phyloP scores from a whole-genome alignment of 1,139 yeast species.

The Taphrina wiesneri region DNA sequence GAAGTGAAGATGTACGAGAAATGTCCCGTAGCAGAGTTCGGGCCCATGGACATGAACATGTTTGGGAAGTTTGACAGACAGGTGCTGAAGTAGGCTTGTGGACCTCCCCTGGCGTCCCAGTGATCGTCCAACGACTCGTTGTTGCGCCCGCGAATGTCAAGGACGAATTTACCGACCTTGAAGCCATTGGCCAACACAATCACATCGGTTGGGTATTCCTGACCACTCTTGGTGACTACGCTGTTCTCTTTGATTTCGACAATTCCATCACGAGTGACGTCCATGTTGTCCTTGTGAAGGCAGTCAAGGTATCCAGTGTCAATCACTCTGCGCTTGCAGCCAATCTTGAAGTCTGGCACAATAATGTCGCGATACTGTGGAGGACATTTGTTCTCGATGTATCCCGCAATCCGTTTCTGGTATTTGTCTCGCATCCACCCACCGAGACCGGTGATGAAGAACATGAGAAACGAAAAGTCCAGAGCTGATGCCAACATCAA shows the following conservation, averaged over 20 bases:
- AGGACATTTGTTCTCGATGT: slow-evolving; percentile 34
- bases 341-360: slow-evolving; percentile 43
- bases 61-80: slow-evolving; percentile 29
- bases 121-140: slow-evolving; percentile 15
- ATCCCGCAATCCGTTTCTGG: slow-evolving; percentile 8
- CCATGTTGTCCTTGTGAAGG: slow-evolving; percentile 42
- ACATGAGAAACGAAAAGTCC: slow-evolving; percentile 26
- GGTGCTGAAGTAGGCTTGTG: slow-evolving; percentile 26
- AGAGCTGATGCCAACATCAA: slow-evolving; percentile 16
- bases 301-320: slow-evolving; percentile 43
- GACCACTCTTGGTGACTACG: slow-evolving; percentile 40
- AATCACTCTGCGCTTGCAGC: slow-evolving; percentile 44
- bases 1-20: slow-evolving; percentile 28
- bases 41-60: slow-evolving; percentile 34
- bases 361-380: slow-evolving; percentile 40
- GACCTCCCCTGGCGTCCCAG: slow-evolving; percentile 23
- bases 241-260: slow-evolving; percentile 41
- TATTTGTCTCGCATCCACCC: slow-evolving; percentile 17
- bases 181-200: slow-evolving; percentile 44
- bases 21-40: slow-evolving; percentile 34
- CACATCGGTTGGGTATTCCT: slow-evolving; percentile 42
- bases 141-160: slow-evolving; percentile 29
- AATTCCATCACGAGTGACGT: slow-evolving; percentile 42
- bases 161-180: slow-evolving; percentile 28
- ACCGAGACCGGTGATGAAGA: slow-evolving; percentile 25